phyloP scores from a whole-genome alignment of 805 yeast genomes.

The Ascoidea asiatica region DNA sequence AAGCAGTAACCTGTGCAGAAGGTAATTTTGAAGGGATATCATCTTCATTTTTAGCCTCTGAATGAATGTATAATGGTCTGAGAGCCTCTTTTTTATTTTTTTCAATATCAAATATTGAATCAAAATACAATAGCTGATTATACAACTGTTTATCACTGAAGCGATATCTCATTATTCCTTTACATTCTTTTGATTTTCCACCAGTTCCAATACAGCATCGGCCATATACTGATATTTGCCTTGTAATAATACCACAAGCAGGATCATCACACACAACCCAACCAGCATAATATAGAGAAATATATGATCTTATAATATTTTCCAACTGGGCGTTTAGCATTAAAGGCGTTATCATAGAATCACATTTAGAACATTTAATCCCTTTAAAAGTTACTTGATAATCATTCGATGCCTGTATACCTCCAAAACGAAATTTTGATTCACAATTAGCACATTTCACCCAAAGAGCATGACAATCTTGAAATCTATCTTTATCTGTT shows the following conservation, averaged over 20 bases:
- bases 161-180: constrained; percentile 69
- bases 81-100: constrained; percentile 48
- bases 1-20: constrained; percentile 49
- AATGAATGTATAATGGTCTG: constrained; percentile 38
- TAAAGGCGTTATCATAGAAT: constrained; percentile 32
- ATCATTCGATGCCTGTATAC: constrained; percentile 50
- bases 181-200: constrained; percentile 27
- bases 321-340: constrained; percentile 65
- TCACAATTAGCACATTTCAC: constrained; percentile 52
- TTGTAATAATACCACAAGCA: constrained; percentile 65
- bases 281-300: constrained; percentile 73
- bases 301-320: constrained; percentile 49
- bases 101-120: constrained; percentile 68
- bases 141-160: constrained; percentile 73
- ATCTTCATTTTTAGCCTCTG: too few species aligned
- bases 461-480: constrained; percentile 39
- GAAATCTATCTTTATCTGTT: constrained; percentile 72
- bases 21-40: not conserved
- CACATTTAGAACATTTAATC: constrained; percentile 53
- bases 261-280: constrained; percentile 78
- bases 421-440: constrained; percentile 51
- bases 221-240: constrained; percentile 85
- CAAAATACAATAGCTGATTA: constrained; percentile 72
- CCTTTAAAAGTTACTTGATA: constrained; percentile 59
- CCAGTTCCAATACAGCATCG: constrained; percentile 54